Evolutionary conservation across 257 asterid genomes (phyloP).

Genomic region (Anisodus acutangulus): DNA sequence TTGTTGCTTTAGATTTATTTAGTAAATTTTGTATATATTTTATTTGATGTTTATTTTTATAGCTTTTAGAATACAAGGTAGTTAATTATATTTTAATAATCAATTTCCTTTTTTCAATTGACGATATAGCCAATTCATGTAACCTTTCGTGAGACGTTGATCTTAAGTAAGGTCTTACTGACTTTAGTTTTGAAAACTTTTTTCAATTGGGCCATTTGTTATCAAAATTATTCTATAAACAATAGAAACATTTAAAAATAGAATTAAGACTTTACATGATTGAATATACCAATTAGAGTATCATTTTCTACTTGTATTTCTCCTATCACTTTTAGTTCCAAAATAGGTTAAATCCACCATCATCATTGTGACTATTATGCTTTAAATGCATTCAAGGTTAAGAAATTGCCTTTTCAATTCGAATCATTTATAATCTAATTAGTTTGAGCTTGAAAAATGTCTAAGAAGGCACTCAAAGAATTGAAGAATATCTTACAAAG

Average conservation of each 20-base stretch:
- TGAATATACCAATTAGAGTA: background rate
- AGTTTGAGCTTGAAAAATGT: background rate
- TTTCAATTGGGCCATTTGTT: background rate
- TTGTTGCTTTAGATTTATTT: too few relatives aligned
- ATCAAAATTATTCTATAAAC: background rate
- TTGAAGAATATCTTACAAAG: background rate
- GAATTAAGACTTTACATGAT: background rate
- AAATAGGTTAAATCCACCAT: background rate
- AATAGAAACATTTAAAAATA: background rate
- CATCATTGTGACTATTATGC: background rate
- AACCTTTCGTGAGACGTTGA: too few relatives aligned
- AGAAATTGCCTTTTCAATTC: background rate
- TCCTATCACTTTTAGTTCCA: background rate
- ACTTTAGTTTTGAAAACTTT: background rate
- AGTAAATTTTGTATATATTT: too few relatives aligned
- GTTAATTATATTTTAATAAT: background rate
- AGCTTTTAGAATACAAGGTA: too few relatives aligned
- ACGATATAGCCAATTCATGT: too few relatives aligned
- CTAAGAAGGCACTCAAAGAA: background rate
- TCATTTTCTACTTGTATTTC: background rate
- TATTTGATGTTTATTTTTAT: too few relatives aligned
- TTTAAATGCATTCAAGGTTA: background rate
- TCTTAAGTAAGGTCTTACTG: background rate
- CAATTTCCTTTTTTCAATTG: too few relatives aligned
- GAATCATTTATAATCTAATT: background rate